Base-by-base conservation (phyloP, 1,284 basidiomycete genomes). In the Rhodotorula sp. region DNA sequence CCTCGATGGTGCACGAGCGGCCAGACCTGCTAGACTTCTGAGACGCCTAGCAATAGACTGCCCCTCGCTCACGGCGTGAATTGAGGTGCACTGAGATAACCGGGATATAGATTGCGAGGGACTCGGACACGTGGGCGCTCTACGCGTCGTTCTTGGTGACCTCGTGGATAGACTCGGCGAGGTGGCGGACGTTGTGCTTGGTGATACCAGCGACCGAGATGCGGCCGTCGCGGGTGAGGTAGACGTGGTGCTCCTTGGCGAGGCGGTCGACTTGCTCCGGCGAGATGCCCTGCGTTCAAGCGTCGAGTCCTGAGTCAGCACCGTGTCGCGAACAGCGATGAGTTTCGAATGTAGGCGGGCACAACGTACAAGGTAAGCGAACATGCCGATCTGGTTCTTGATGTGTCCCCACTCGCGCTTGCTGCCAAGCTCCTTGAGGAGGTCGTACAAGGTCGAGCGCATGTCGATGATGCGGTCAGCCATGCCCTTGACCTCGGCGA, bases 391-490 rank as follows among this genome's bases (percentile, higher is more conserved):
- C 84, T 95, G 92, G 67, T 87, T 86, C 76, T 88, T 83, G 77
- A 97, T 92, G 81, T 98, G 94, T 26, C 87, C 85, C 95, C 95
- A 99, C 56, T 78, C 74, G 46, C 73, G 67, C 66, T 79, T 80
- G 64, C 79, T 96, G 80, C 92, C 86, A 76, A 93, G 83, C 80
- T 92, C 88, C 70, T 91, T 86, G 79, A 99, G 81, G 73, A 93
- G 79, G 69, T 87, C 84, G 82, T 86, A 86, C 73, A 99, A 84
- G 82, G 91, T 87, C 77, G 89, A 84, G 52, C 95, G 88, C 87
- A 96, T 97, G 67, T 86, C 85, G 76, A 94, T 93, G 79, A 99
- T 93, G 56, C 95, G 87, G 62, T 88, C 86, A 0, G 94, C 88
- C 94, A 99, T 98, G 73, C 89, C 91, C 81, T 85, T 83, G 80